Percentiles rank a stretch among this genome's conserved stretches.
These are phyloP conservation scores for Sphagnum tenellum DNA, from an alignment of 225 moss, liverwort and hornwort genomes.

Conservation along the genomic window DNA sequence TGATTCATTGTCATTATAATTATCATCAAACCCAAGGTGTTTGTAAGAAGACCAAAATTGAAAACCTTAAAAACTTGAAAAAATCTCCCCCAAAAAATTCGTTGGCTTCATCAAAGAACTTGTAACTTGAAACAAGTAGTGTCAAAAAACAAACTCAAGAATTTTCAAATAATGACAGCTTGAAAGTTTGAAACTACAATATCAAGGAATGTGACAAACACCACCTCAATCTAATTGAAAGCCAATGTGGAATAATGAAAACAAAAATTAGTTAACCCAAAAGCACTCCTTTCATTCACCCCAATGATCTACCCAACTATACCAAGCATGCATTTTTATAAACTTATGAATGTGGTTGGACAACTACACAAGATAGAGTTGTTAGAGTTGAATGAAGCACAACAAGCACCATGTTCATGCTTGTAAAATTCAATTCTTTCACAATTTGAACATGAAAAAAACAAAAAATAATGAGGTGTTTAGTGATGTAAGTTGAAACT, in stretches of 20 bases:
- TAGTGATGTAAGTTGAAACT: too few species aligned
- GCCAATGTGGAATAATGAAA: slow-evolving; percentile 80
- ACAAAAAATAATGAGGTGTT: too few species aligned
- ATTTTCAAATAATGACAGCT: slow-evolving; percentile 86
- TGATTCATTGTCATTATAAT: too few species aligned
- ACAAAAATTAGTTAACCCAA: slow-evolving; percentile 95
- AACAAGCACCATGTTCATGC: slow-evolving; percentile 59
- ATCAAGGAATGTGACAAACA: slow-evolving; percentile 98
- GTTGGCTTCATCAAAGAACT: slow-evolving; percentile 84
- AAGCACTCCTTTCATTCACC: slow-evolving; percentile 93
- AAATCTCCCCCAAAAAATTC: slow-evolving; percentile 90
- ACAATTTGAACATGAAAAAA: too few species aligned
- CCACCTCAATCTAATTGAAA: slow-evolving; percentile 66
- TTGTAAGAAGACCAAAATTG: too few species aligned
- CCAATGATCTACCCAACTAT: slow-evolving; percentile 95
- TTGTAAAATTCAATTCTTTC: slow-evolving; percentile 59
- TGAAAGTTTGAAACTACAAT: slow-evolving; percentile 94
- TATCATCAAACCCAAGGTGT: too few species aligned
- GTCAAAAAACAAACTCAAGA: slow-evolving; percentile 93
- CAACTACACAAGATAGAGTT: slow-evolving; percentile 90
- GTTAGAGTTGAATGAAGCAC: slow-evolving; percentile 67
- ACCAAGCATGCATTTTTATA: slow-evolving; percentile 97
- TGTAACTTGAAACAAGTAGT: slow-evolving; percentile 88
- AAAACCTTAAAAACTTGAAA: slow-evolving; percentile 15
- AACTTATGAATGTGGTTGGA: slow-evolving; percentile 98